phyloP scores from a whole-genome alignment of 768 basidiomycete genomes.

The Tubosaeta sp. region DNA sequence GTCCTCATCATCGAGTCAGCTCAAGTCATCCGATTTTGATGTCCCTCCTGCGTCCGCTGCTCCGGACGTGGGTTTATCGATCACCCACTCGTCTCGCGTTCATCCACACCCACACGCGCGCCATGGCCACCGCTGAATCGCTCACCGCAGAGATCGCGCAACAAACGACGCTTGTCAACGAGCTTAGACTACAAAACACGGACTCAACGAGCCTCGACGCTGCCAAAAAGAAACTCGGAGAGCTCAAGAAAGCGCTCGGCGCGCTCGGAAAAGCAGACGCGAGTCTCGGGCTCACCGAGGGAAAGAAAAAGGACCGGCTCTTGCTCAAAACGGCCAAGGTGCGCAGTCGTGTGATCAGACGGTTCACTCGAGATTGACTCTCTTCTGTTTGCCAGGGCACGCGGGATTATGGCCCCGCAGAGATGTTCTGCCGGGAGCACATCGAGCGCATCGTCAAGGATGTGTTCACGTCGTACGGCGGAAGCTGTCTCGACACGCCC shows the following conservation, averaged over 20 bases:
- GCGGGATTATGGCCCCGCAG: constrained; percentile 86
- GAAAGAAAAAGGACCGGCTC: constrained; percentile 65
- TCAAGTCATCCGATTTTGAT: constrained; percentile 9
- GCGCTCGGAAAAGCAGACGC: constrained; percentile 33
- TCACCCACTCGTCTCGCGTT: constrained; percentile 17
- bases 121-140: constrained; percentile 40
- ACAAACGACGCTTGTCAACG: constrained; percentile 56
- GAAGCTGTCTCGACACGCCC: constrained; percentile 91
- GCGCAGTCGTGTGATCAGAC: constrained; percentile 1
- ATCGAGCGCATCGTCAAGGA: constrained; percentile 87
- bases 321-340: constrained; percentile 95
- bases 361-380: constrained; percentile 4
- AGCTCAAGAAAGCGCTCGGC: constrained; percentile 57
- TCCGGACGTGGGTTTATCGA: constrained; percentile 33
- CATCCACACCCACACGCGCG: constrained; percentile 14
- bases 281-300: constrained; percentile 32
- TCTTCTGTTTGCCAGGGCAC: constrained; percentile 60
- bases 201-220: constrained; percentile 51
- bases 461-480: constrained; percentile 86
- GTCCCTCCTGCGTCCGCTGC: constrained; percentile 13
- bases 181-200: constrained; percentile 54
- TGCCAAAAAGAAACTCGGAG: constrained; percentile 64
- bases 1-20: constrained; percentile 23
- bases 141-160: constrained; percentile 52
- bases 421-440: constrained; percentile 88